phyloP scores from a whole-genome alignment of 2,329 filamentous ascomycete species.

The Didymella sp. region DNA sequence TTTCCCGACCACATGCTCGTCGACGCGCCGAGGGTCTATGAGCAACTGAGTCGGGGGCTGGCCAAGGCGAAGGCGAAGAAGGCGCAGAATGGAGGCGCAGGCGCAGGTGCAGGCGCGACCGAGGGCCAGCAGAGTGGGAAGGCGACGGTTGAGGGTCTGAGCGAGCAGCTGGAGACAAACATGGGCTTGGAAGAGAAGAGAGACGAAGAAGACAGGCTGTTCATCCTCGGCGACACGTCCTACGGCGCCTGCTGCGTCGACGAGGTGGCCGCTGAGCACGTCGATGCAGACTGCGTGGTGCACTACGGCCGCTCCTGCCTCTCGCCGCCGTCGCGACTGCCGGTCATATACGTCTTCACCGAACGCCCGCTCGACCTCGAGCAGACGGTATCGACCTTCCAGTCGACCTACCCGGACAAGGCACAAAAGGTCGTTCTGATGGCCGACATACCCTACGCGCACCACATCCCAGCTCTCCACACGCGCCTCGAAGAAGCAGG shows the following conservation, averaged over 20 bases:
- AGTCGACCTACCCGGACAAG: slow-evolving; percentile 70
- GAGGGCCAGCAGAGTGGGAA: background rate
- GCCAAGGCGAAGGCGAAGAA: slow-evolving; percentile 39
- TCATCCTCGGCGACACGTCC: slow-evolving; percentile 91
- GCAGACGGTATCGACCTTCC: slow-evolving; percentile 67
- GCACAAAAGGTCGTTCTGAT: slow-evolving; percentile 75
- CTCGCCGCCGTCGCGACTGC: slow-evolving; percentile 84
- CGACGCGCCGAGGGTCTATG: slow-evolving; percentile 82
- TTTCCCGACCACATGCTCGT: slow-evolving; percentile 93
- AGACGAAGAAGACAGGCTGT: slow-evolving; percentile 62
- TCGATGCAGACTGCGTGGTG: slow-evolving; percentile 86
- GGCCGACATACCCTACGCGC: slow-evolving; percentile 87
- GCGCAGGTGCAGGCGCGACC: slow-evolving; percentile 1
- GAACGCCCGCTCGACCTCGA: slow-evolving; percentile 70
- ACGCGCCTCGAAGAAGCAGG: slow-evolving; percentile 64
- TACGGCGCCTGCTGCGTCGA: slow-evolving; percentile 98
- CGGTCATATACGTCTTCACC: slow-evolving; percentile 92
- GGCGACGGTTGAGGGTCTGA: slow-evolving; percentile 26
- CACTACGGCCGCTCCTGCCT: slow-evolving; percentile 94
- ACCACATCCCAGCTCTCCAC: slow-evolving; percentile 70
- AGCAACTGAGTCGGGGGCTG: slow-evolving; percentile 65
- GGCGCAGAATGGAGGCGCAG: slow-evolving; percentile 14
- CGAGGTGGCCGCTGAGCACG: slow-evolving; percentile 94
- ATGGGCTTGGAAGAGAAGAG: slow-evolving; percentile 21
- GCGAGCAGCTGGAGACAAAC: slow-evolving; percentile 22